Evolutionary conservation across 129 eudicot species (phyloP), one percentile per base, ranked within the genome.

Genomic region (Glebionis coronaria): DNA sequence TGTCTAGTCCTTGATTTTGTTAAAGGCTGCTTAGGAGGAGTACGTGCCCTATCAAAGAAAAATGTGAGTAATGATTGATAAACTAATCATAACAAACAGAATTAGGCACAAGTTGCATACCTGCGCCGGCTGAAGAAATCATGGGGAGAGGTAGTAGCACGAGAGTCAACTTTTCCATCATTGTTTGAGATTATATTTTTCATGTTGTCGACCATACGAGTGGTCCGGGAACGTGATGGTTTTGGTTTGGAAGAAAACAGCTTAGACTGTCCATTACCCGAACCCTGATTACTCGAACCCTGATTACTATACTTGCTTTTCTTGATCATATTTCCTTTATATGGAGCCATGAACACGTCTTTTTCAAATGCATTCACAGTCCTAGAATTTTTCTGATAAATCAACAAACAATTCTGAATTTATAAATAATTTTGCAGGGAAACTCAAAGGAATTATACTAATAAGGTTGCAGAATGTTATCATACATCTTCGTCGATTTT

Each of bases 401-500:
- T 10, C 27, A 46, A 38, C 15, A 57, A 57, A 44, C 31, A 44
- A 56, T 54, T 16, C 20, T 62, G 23, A 58, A 49, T 6, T 4
- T 14, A 55, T 28, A 61, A 29, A 11, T 63, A 53, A 76, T 53
- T 58, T 35, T 55, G 21, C 38, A 40, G 40, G 47, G 12, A 58
- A 12, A 66, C 15, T 8, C 16, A 68, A 53, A 61, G 54, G 4
- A 73, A 46, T 12, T 61, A 8, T 23, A n/a, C n/a, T n/a, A 73
- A 57, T 10, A 35, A 55, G 61, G 59, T 50, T 13, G 67, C 56
- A 35, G 18, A 12, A 35, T 35, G 42, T 35, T 59, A 61, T 25
- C 90, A 57, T 76, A 82, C 91, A 63, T 76, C 40, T 47, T 62
- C 68, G 9, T 79, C 84, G 64, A 91, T 12, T 77, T 84, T 83